Evolutionary conservation across 176 grass and related monocot genomes (phyloP).

Genomic region (Juncus inflexus): DNA sequence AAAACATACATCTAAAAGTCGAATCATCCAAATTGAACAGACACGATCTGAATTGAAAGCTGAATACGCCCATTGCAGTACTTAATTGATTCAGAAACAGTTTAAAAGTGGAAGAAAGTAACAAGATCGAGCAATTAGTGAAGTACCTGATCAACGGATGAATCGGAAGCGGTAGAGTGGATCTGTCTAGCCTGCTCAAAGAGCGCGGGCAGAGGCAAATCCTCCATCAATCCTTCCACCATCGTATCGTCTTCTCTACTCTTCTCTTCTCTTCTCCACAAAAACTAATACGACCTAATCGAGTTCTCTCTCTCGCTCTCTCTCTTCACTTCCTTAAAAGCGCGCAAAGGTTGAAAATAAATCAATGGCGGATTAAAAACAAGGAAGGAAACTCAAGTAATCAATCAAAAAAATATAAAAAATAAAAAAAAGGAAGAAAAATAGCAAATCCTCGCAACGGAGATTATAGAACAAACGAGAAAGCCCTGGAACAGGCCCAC

Average conservation of each 20-base stretch:
- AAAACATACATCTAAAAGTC: not conserved
- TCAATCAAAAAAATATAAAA: too few species aligned
- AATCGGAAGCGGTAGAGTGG: conserved; percentile 55
- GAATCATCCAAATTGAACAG: not conserved
- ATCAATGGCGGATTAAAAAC: not conserved
- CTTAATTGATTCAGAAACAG: not conserved
- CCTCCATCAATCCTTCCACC: conserved; percentile 33
- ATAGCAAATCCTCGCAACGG: not conserved
- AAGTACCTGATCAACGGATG: conserved; percentile 60
- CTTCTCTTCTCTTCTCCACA: not conserved
- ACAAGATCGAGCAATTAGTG: not conserved
- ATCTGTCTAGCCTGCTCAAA: conserved; percentile 72
- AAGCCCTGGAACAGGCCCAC: not conserved
- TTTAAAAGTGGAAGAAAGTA: not conserved
- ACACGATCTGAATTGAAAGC: not conserved
- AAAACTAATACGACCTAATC: not conserved
- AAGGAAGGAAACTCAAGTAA: too few species aligned
- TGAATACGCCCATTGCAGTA: not conserved
- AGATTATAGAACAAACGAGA: not conserved
- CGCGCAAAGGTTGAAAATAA: not conserved
- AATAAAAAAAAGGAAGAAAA: not conserved
- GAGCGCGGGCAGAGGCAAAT: conserved; percentile 56
- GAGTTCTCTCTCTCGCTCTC: not conserved
- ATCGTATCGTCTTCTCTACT: conserved; percentile 10
- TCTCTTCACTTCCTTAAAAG: conserved; percentile 4